Evolutionary conservation across 2,329 filamentous ascomycete genomes (phyloP).

Genomic region (Elsinoe batatas): DNA sequence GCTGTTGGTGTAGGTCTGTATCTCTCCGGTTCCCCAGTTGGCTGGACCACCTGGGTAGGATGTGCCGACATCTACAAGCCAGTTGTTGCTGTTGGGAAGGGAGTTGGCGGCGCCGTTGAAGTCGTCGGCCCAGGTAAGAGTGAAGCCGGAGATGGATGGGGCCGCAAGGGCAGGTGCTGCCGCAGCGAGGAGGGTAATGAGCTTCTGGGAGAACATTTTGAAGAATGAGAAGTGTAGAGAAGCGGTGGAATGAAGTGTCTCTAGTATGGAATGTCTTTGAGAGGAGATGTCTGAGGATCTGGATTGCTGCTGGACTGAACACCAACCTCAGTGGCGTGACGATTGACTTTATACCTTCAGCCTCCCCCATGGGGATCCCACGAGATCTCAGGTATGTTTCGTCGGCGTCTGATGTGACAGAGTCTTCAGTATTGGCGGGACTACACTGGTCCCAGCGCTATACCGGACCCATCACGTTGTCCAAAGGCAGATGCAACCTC

Average conservation of each 20-base stretch:
- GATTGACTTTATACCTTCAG: slow-evolving; percentile 1
- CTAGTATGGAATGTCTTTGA: background rate
- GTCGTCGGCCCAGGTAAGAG: slow-evolving; percentile 23
- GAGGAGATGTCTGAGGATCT: background rate
- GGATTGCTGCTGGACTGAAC: background rate
- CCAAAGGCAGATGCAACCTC: background rate
- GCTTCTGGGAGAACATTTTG: slow-evolving; percentile 5
- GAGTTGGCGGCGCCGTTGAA: slow-evolving; percentile 26
- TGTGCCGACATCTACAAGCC: slow-evolving; percentile 38
- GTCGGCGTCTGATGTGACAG: background rate
- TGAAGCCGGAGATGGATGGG: slow-evolving; percentile 4
- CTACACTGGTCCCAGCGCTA: background rate
- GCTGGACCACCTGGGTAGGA: slow-evolving; percentile 37
- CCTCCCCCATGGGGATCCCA: background rate
- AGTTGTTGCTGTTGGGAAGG: slow-evolving; percentile 33
- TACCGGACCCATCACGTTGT: background rate
- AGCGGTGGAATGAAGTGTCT: background rate
- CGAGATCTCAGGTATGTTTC: background rate
- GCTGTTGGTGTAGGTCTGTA: slow-evolving; percentile 37
- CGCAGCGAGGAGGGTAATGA: slow-evolving; percentile 1
- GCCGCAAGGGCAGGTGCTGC: background rate
- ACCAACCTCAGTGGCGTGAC: background rate
- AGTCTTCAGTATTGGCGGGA: background rate
- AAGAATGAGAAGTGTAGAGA: background rate
- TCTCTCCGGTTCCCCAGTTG: slow-evolving; percentile 43